Percentiles rank a stretch among this genome's conserved stretches.
Conservation (phyloP, 129 eudicot species). For the Chrysanthemum makinoi region DNA sequence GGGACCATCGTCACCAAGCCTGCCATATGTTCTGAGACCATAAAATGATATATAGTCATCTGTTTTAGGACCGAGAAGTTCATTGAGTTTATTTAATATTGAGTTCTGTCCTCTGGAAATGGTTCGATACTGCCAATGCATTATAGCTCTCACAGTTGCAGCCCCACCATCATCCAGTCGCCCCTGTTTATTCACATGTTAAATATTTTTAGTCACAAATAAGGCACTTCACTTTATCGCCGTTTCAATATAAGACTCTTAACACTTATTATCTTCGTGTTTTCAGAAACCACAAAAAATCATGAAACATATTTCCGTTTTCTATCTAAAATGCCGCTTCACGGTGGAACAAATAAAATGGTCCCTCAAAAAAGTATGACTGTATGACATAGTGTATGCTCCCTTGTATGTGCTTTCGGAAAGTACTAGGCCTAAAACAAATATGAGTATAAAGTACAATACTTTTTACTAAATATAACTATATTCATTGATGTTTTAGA, state of each 20-base stretch:
- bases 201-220: too few species aligned
- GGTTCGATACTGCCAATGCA: conserved; percentile 98
- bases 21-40: conserved; percentile 89
- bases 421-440: too few species aligned
- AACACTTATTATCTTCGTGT: too few species aligned
- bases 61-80: conserved; percentile 61
- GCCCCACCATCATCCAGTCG: conserved; percentile 96
- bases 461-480: too few species aligned
- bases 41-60: conserved; percentile 78
- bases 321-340: too few species aligned
- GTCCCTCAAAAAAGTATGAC: background rate
- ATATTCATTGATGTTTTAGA: background rate
- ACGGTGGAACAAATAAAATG: background rate
- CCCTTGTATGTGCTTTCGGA: too few species aligned
- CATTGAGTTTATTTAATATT: conserved; percentile 61
- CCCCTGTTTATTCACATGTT: conserved; percentile 48
- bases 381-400: too few species aligned
- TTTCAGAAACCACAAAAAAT: too few species aligned
- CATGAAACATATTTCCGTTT: too few species aligned
- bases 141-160: conserved; percentile 97
- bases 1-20: conserved; percentile 76
- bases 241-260: too few species aligned
- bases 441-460: too few species aligned
- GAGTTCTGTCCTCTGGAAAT: conserved; percentile 80
- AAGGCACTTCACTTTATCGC: too few species aligned